Evolutionary conservation across 1,139 yeast genomes (phyloP).

Genomic region (Yamadazyma taylorii): DNA sequence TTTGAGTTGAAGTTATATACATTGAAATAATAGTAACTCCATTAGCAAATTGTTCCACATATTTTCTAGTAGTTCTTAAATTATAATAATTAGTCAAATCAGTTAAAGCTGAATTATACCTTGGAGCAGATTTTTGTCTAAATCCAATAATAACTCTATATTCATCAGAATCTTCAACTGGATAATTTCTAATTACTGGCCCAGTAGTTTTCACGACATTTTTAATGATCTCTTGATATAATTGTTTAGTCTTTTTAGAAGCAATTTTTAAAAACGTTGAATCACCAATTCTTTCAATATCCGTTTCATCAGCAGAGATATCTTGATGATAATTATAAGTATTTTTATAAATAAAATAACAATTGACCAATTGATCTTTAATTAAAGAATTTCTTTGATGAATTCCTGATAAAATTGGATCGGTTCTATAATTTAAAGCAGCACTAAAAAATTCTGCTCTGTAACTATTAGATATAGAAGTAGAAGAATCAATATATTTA

Average conservation of each 20-base stretch:
- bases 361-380: constrained; percentile 59
- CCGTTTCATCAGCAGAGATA: constrained; percentile 28
- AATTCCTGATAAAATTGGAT: constrained; percentile 47
- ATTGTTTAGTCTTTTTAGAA: constrained; percentile 71
- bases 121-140: constrained; percentile 80
- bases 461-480: constrained; percentile 45
- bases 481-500: constrained; percentile 64
- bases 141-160: constrained; percentile 88
- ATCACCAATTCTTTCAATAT: constrained; percentile 71
- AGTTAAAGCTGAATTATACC: constrained; percentile 85
- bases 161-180: constrained; percentile 75
- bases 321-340: constrained; percentile 43
- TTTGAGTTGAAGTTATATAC: constrained; percentile 65
- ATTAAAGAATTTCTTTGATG: constrained; percentile 31
- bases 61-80: constrained; percentile 81
- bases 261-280: constrained; percentile 76
- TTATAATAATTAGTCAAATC: constrained; percentile 90
- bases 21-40: constrained; percentile 85
- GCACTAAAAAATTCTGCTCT: constrained; percentile 87
- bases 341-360: constrained; percentile 87
- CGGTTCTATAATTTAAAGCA: constrained; percentile 50
- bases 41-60: constrained; percentile 90
- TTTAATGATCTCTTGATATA: constrained; percentile 72
- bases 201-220: constrained; percentile 80
- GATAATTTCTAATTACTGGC: constrained; percentile 87